These are phyloP conservation scores for Debaryomyces castellii DNA, from an alignment of 805 yeast genomes.

Conservation along the genomic window DNA sequence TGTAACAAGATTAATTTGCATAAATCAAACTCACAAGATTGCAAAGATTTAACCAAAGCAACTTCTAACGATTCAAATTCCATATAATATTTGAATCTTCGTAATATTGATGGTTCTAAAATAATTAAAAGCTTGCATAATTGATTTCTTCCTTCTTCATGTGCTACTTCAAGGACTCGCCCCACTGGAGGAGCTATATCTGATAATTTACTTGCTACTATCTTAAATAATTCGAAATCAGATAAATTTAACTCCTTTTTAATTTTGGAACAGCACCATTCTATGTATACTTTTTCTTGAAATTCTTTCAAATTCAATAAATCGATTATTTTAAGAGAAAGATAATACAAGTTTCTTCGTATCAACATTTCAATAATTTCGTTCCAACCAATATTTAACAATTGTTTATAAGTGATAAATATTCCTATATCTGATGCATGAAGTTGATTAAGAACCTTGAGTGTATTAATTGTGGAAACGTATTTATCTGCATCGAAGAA, in stretches of 20 bases:
- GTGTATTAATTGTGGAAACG: conserved; percentile 56
- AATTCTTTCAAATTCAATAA: conserved; percentile 43
- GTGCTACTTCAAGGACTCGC: conserved; percentile 62
- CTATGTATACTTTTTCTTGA: conserved; percentile 49
- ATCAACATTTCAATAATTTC: conserved; percentile 56
- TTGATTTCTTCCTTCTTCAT: conserved; percentile 75
- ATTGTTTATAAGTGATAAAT: conserved; percentile 61
- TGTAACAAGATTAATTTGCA: conserved; percentile 55
- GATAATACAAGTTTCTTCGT: conserved; percentile 55
- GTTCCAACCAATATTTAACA: conserved; percentile 51
- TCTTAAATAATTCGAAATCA: conserved; percentile 58
- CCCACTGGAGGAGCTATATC: conserved; percentile 45
- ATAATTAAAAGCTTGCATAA: conserved; percentile 68
- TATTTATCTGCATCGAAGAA: conserved; percentile 59
- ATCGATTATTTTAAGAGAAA: conserved; percentile 62
- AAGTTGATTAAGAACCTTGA: conserved; percentile 70
- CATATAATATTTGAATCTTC: conserved; percentile 58
- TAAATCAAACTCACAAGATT: conserved; percentile 59
- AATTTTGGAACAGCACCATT: conserved; percentile 82
- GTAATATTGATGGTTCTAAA: conserved; percentile 61
- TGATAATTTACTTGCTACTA: conserved; percentile 48
- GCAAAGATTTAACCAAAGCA: conserved; percentile 68
- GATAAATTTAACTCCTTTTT: conserved; percentile 48
- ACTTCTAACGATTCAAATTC: conserved; percentile 69
- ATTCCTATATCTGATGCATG: conserved; percentile 66